These are phyloP conservation scores for Verticillium nonalfalfae DNA, from an alignment of 2,329 filamentous ascomycete species.

Conservation along the genomic window DNA sequence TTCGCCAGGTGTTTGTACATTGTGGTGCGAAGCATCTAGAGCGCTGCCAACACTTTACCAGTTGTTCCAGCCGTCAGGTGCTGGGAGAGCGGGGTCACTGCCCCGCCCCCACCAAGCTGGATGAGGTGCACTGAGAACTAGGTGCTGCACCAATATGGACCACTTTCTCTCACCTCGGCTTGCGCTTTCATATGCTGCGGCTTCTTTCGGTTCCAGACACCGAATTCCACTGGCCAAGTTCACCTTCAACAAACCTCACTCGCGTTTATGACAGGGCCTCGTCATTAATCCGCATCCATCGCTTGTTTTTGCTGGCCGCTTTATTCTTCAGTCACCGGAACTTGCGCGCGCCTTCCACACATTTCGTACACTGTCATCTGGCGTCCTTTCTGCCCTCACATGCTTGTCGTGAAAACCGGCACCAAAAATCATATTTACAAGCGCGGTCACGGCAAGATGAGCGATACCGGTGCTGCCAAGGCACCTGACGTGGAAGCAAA, in stretches of 20 bases:
- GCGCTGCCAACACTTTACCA: no score
- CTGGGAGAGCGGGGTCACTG: background rate
- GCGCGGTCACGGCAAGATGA: background rate
- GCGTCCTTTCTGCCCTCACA: background rate
- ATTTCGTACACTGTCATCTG: background rate
- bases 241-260: background rate
- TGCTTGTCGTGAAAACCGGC: background rate
- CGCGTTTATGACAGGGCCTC: background rate
- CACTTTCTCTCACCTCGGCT: background rate
- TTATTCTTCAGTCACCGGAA: background rate
- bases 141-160: background rate
- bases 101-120: background rate
- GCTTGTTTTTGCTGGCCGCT: background rate
- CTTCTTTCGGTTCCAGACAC: background rate
- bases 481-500: constrained; percentile 12
- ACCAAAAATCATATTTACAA: background rate
- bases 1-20: background rate
- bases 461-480: constrained; percentile 7
- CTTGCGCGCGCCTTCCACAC: background rate
- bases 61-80: no score
- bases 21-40: no score
- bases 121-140: background rate
- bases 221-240: background rate
- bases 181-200: background rate
- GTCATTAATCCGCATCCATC: no score